Percentiles rank a stretch among this genome's conserved stretches.
phyloP scores from a whole-genome alignment of 192 early-diverging fungal species.

The Backusella tuberculispora region DNA sequence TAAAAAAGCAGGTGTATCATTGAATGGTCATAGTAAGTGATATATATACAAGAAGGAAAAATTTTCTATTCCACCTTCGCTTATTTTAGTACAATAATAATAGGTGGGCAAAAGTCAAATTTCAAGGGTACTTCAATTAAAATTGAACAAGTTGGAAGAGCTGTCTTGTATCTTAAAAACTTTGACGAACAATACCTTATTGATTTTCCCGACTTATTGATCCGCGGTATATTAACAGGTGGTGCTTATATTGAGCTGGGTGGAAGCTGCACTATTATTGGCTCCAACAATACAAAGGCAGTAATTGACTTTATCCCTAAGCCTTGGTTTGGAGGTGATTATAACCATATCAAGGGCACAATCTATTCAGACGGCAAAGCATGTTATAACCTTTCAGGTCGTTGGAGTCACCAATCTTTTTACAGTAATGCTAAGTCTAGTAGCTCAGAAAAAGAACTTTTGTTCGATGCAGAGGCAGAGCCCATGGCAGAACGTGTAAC shows the following conservation, averaged over 20 bases:
- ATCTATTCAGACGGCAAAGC: constrained; percentile 26
- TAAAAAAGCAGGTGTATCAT: constrained; percentile 60
- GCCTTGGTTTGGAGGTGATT: constrained; percentile 69
- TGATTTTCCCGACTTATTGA: constrained; percentile 60
- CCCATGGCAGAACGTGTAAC: constrained; percentile 63
- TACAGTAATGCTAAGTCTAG: constrained; percentile 30
- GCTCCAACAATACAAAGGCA: constrained; percentile 54
- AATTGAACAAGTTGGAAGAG: constrained; percentile 68
- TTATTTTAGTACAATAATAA: neutral
- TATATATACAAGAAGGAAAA: constrained; percentile 28
- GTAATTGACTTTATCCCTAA: constrained; percentile 64
- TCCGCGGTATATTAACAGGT: constrained; percentile 64
- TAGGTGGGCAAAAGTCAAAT: constrained; percentile 60
- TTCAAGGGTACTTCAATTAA: constrained; percentile 70
- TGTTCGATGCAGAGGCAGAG: constrained; percentile 68
- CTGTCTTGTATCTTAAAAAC: constrained; percentile 53
- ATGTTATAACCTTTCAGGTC: constrained; percentile 32
- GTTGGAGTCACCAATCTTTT: constrained; percentile 44
- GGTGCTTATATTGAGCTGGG: constrained; percentile 68
- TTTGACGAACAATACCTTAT: constrained; percentile 63
- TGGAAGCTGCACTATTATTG: constrained; percentile 60
- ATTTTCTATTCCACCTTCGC: neutral
- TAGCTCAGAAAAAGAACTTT: constrained; percentile 47
- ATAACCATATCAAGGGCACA: constrained; percentile 48
- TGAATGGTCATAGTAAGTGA: constrained; percentile 63